These are phyloP conservation scores for Xylaria sp. DNA, from an alignment of 2,329 filamentous ascomycete genomes.

Conservation along the genomic window DNA sequence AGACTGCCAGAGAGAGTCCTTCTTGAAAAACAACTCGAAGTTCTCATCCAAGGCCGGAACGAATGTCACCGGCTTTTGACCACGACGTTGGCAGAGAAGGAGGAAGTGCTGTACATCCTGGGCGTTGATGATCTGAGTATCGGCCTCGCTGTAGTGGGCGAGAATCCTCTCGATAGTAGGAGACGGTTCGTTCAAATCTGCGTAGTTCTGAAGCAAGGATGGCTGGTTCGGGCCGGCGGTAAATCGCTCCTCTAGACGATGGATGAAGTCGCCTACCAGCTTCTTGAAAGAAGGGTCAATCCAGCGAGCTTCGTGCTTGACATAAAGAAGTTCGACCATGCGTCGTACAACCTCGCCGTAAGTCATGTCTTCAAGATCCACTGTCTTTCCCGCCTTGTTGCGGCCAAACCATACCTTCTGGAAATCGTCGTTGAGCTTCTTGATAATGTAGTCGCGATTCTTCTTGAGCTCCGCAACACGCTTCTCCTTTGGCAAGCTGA, in stretches of 20 bases:
- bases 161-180: conserved; percentile 72
- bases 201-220: conserved; percentile 83
- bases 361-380: conserved; percentile 93
- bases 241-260: conserved; percentile 94
- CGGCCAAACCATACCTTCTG: conserved; percentile 96
- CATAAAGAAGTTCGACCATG: conserved; percentile 84
- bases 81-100: conserved; percentile 81
- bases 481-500: conserved; percentile 92
- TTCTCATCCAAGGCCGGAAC: conserved; percentile 93
- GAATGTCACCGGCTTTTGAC: conserved; percentile 95
- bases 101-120: conserved; percentile 98
- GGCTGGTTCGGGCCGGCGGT: conserved; percentile 64
- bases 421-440: conserved; percentile 92
- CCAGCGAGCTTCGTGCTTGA: conserved; percentile 86
- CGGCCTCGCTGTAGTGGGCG: conserved; percentile 76
- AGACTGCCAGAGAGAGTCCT: conserved; percentile 98
- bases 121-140: conserved; percentile 90
- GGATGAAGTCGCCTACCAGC: conserved; percentile 91
- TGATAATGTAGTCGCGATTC: conserved; percentile 84
- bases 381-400: conserved; percentile 72
- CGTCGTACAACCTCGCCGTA: conserved; percentile 82
- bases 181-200: conserved; percentile 80
- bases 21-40: conserved; percentile 99
- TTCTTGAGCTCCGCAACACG: conserved; percentile 82
- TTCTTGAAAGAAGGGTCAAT: conserved; percentile 79